Base-by-base conservation (phyloP, 768 basidiomycete genomes). In the Trametes cingulata region DNA sequence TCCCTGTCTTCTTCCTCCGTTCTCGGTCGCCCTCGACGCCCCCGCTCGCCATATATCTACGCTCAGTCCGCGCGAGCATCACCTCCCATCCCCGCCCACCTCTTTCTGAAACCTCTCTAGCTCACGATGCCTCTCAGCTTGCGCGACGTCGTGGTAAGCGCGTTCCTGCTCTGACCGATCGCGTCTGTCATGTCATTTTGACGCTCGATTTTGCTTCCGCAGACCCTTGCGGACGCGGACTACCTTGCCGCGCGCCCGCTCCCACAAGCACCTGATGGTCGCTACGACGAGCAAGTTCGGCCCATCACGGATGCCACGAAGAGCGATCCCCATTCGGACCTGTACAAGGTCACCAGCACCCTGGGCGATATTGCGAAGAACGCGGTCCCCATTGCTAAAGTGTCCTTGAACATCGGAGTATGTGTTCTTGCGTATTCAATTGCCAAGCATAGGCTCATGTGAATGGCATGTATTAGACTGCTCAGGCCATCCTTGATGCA, bases 401-500 rank as follows among this genome's bases (percentile, higher is more conserved):
- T 67, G 14, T 59, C 60, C 0, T 48, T 56, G 4, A 37, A 61
- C 20, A 12, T 55, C 17, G 46, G 64, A 10, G 66, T 62, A 25
- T 6, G 66, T 64, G 35, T 39, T 4, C 4, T 5, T 10, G 29
- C 10, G 13, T 27, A 20, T 17, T 46, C 25, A 9, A 27, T 20
- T 40, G 35, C 12, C 7, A 3, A 5, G 43, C 29, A 14, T 4
- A 20, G 7, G 25, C 35, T 24, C 19, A 39, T 6, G n/a, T n/a
- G 3, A 13, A 13, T 25, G 3, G 12, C 5, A 22, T 39, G 20
- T 75, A 0, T 69, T 72, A 43, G 74, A 74, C 60, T 69, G 74
- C n/a, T 68, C 73, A 56, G 43, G 69, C 41, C 55, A 71, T 84
- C 4, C 71, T 87, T 15, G 88, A 93, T 68, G 71, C 77, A 1